Percentiles rank a stretch among this genome's conserved stretches.
phyloP scores from a whole-genome alignment of 129 eudicot genomes.

The Centella asiatica region DNA sequence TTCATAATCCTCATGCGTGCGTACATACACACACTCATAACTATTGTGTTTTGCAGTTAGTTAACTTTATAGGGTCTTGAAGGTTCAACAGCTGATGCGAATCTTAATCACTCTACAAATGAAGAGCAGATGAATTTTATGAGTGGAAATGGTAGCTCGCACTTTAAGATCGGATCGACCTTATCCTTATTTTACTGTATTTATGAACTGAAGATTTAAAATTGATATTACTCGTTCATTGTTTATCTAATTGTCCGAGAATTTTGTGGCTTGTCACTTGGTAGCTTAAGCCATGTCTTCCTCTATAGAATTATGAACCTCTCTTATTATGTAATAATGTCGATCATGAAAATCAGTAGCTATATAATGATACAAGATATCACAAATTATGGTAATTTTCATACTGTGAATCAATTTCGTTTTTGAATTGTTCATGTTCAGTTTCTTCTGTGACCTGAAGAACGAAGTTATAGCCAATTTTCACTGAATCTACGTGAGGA shows the following conservation, averaged over 20 bases:
- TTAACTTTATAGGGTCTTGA: constrained; percentile 35
- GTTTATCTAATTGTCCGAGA: too few relatives aligned
- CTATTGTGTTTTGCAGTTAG: neutral
- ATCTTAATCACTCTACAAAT: constrained; percentile 14
- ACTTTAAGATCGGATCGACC: constrained; percentile 45
- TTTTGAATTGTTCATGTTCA: neutral
- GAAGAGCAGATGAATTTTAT: constrained; percentile 19
- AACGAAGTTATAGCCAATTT: neutral
- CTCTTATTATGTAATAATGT: neutral
- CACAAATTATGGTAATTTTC: neutral
- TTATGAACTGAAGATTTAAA: neutral
- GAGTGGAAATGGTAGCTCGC: constrained; percentile 24
- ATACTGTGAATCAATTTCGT: neutral
- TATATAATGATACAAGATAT: neutral
- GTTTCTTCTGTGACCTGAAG: neutral
- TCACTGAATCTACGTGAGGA: neutral
- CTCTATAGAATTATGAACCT: neutral
- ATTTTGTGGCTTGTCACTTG: too few relatives aligned
- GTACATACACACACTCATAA: neutral
- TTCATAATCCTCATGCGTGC: too few relatives aligned
- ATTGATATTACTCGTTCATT: neutral
- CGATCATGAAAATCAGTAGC: neutral
- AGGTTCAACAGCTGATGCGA: constrained; percentile 23
- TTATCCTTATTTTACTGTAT: neutral
- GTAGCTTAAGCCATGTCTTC: neutral